These are phyloP conservation scores for Bipolaris bicolor DNA, from an alignment of 2,329 filamentous ascomycete species.

Conservation along the genomic window DNA sequence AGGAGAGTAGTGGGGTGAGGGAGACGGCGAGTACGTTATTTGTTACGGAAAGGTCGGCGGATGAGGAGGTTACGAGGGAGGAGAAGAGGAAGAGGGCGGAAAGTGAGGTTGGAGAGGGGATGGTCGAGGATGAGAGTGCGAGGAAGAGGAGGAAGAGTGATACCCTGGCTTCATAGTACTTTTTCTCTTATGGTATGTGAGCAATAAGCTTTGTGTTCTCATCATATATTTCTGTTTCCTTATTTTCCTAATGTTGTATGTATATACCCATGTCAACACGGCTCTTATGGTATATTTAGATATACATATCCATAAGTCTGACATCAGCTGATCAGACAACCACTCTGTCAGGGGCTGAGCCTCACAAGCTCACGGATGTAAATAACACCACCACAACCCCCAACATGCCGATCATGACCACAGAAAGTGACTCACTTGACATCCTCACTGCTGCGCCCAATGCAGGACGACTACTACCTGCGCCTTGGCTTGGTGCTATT, in stretches of 20 bases:
- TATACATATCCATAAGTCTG: no score
- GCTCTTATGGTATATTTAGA: no score
- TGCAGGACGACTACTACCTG: background rate
- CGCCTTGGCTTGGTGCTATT: slow-evolving; percentile 12
- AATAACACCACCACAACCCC: slow-evolving; percentile 17
- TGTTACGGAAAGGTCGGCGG: slow-evolving; percentile 6
- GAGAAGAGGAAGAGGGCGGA: slow-evolving; percentile 12
- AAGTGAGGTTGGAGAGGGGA: background rate
- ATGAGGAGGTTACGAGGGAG: slow-evolving; percentile 8
- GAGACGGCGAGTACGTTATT: slow-evolving; percentile 14
- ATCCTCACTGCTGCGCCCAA: slow-evolving; percentile 19
- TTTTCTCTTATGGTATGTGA: no score
- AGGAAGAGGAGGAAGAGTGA: slow-evolving; percentile 7
- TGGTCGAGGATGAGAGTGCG: background rate
- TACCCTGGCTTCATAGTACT: background rate
- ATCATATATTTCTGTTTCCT: no score
- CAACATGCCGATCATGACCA: slow-evolving; percentile 21
- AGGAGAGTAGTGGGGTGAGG: background rate
- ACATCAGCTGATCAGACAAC: background rate
- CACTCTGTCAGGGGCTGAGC: background rate
- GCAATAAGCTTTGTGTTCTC: no score
- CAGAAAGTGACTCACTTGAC: slow-evolving; percentile 14
- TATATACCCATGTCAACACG: no score
- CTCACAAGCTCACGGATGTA: slow-evolving; percentile 18
- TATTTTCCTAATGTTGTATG: no score